These are phyloP conservation scores for Metschnikowia chrysomelidarum DNA, from an alignment of 805 yeast genomes.

Conservation along the genomic window DNA sequence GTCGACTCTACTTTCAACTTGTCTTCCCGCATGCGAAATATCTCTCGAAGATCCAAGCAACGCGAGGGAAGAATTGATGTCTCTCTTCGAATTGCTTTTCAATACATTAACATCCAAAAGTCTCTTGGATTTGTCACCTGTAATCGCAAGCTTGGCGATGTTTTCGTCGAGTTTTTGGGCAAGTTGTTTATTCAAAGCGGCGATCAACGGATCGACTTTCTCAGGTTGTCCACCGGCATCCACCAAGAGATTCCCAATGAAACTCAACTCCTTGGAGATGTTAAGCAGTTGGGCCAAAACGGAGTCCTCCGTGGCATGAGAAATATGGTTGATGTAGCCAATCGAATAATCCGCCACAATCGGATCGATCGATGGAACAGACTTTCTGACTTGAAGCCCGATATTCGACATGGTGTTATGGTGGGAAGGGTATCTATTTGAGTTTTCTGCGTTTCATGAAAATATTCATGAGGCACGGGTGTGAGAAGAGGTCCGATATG, in stretches of 20 bases:
- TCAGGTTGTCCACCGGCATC: conserved; percentile 79
- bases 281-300: conserved; percentile 74
- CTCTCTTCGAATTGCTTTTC: conserved; percentile 60
- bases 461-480: conserved; percentile 5
- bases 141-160: conserved; percentile 68
- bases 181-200: conserved; percentile 47
- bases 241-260: conserved; percentile 59
- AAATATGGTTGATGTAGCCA: conserved; percentile 83
- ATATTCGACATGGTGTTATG: conserved; percentile 35
- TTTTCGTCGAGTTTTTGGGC: conserved; percentile 58
- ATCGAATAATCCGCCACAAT: conserved; percentile 86
- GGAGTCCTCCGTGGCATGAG: conserved; percentile 75
- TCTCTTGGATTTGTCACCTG: conserved; percentile 87
- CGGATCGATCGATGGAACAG: conserved; percentile 82
- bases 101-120: conserved; percentile 75
- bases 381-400: conserved; percentile 69
- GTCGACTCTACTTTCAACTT: conserved; percentile 92
- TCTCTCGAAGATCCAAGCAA: conserved; percentile 76
- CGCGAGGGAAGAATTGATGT: conserved; percentile 71
- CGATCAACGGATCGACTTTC: conserved; percentile 51
- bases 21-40: conserved; percentile 88
- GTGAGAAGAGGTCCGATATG: too few species aligned
- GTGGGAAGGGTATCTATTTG: not conserved
- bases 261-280: conserved; percentile 63
- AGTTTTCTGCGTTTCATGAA: conserved; percentile 1